These are phyloP conservation scores for Rhizomucor pusillus DNA, from an alignment of 371 early-diverging fungal species.

Conservation along the genomic window DNA sequence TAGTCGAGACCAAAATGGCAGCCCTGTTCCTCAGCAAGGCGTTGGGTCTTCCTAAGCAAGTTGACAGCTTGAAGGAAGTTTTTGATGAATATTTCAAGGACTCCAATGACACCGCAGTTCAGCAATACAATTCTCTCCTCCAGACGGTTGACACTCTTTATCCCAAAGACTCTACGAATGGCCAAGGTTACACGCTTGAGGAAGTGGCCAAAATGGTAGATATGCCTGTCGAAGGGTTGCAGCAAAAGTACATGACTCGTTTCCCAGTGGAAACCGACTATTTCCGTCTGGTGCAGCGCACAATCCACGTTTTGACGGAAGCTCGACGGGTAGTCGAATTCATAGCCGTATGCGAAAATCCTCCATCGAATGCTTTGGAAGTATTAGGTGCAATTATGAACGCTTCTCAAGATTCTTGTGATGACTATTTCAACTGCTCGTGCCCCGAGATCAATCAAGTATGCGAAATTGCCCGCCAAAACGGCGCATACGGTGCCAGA, in stretches of 20 bases:
- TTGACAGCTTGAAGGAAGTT: conserved; percentile 63
- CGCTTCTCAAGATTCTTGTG: conserved; percentile 83
- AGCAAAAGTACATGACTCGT: conserved; percentile 60
- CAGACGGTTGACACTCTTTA: conserved; percentile 15
- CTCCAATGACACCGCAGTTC: background rate
- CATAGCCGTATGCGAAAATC: conserved; percentile 62
- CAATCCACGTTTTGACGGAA: conserved; percentile 83
- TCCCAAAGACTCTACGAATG: conserved; percentile 24
- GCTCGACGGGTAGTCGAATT: conserved; percentile 83
- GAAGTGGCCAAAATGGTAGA: conserved; percentile 64
- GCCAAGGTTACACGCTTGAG: conserved; percentile 57
- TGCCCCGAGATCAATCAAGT: conserved; percentile 86
- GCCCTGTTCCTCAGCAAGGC: conserved; percentile 66
- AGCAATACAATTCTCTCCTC: conserved; percentile 15
- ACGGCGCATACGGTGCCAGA: conserved; percentile 83
- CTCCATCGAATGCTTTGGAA: conserved; percentile 29
- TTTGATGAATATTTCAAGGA: conserved; percentile 40
- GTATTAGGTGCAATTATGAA: conserved; percentile 86
- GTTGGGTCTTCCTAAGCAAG: conserved; percentile 37
- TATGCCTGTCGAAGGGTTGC: conserved; percentile 52
- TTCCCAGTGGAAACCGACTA: conserved; percentile 69
- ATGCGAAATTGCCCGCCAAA: conserved; percentile 62
- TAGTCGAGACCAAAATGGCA: conserved; percentile 89
- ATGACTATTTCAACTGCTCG: conserved; percentile 81
- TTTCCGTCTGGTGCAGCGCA: conserved; percentile 77